Percentiles rank a stretch among this genome's conserved stretches.
phyloP scores from a whole-genome alignment of 1,139 yeast genomes.

The Blastobotrys capitulatus region DNA sequence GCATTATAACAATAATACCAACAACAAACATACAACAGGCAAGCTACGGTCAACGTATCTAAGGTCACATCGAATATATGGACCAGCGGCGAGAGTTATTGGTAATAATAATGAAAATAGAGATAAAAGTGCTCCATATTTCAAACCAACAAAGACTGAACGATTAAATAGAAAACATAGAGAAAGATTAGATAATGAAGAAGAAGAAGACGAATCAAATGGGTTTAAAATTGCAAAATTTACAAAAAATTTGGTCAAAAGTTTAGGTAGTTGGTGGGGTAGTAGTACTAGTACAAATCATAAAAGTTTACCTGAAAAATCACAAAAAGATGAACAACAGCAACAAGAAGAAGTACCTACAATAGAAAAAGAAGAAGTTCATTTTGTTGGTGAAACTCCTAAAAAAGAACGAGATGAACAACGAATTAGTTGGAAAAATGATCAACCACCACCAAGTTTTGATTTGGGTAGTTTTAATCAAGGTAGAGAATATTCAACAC shows the following conservation, averaged over 20 bases:
- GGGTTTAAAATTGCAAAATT: background rate
- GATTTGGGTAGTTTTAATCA: slow-evolving; percentile 1
- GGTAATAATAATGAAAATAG: background rate
- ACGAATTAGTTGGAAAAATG: slow-evolving; percentile 9
- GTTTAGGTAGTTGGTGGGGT: slow-evolving; percentile 11
- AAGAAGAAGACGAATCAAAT: background rate
- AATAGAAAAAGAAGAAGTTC: background rate
- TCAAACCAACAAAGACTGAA: slow-evolving; percentile 6
- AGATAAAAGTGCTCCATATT: slow-evolving; percentile 5
- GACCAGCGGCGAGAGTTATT: slow-evolving; percentile 6
- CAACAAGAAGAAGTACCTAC: background rate
- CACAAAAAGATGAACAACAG: background rate
- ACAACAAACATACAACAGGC: background rate
- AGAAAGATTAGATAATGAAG: slow-evolving; percentile 1
- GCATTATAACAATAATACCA: background rate
- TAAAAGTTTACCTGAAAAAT: background rate
- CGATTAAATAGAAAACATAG: slow-evolving; percentile 3
- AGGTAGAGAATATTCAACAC: background rate
- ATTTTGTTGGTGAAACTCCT: slow-evolving; percentile 15
- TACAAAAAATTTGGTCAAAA: slow-evolving; percentile 2
- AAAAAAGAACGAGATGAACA: background rate
- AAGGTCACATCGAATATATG: slow-evolving; percentile 4
- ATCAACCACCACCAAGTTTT: slow-evolving; percentile 10
- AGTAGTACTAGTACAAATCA: background rate
- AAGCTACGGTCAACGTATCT: slow-evolving; percentile 5